Conservation (phyloP, 192 early-diverging fungal species). For the Chytriomyces sp. region DNA sequence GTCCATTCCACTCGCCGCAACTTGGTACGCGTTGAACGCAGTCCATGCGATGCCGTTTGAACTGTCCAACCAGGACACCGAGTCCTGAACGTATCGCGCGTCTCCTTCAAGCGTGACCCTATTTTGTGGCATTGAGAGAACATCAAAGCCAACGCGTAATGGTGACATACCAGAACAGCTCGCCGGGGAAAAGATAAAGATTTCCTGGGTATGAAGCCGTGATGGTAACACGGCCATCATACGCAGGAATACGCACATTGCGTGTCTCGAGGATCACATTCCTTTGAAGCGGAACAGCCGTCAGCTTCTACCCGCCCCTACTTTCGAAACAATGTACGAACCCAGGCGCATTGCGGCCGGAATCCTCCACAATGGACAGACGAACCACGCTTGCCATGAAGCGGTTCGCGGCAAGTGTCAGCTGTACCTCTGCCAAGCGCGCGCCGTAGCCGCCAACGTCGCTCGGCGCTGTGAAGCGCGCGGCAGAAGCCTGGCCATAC, state of each 20-base stretch:
- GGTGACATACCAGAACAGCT: slow-evolving; percentile 18
- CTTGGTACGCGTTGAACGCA: slow-evolving; percentile 4
- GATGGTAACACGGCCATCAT: slow-evolving; percentile 21
- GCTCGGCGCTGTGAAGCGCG: slow-evolving; percentile 12
- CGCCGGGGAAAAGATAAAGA: slow-evolving; percentile 25
- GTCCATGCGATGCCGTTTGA: slow-evolving; percentile 25
- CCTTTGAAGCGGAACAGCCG: not conserved
- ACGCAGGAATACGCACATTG: slow-evolving; percentile 4
- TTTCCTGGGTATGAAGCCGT: slow-evolving; percentile 10
- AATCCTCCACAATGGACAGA: slow-evolving; percentile 18
- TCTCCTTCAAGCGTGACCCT: slow-evolving; percentile 8
- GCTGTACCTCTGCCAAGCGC: slow-evolving; percentile 3
- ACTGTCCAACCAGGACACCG: slow-evolving; percentile 26
- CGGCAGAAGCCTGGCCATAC: slow-evolving; percentile 10
- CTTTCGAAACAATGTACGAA: not conserved
- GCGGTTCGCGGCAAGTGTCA: not conserved
- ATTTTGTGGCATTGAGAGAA: not conserved
- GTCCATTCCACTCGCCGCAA: not conserved
- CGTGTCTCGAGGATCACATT: slow-evolving; percentile 13
- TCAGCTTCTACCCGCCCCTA: not conserved
- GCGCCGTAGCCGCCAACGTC: slow-evolving; percentile 16
- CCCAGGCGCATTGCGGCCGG: slow-evolving; percentile 19
- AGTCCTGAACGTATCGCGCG: slow-evolving; percentile 11
- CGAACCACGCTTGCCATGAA: not conserved
- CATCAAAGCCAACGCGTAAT: not conserved